Conservation (phyloP, 2,329 filamentous ascomycete species). For the Pleoardoris graminearum region DNA sequence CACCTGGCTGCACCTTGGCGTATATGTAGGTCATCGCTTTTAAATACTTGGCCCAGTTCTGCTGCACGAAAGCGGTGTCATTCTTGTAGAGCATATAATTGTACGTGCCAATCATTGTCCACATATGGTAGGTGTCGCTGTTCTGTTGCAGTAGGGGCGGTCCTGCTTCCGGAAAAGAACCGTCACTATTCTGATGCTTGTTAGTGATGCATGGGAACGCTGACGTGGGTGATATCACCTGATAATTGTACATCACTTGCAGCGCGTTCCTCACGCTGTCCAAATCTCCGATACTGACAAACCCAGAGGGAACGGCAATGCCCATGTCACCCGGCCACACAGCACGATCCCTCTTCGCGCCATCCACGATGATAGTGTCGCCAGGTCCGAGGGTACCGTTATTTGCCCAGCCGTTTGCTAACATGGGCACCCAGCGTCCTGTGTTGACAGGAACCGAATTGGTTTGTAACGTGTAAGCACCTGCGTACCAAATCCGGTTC, state of each 20-base stretch:
- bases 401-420: constrained; percentile 44
- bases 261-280: constrained; percentile 54
- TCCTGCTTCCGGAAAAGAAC: constrained; percentile 46
- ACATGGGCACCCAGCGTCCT: constrained; percentile 40
- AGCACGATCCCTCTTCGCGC: constrained; percentile 48
- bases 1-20: constrained; percentile 43
- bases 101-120: constrained; percentile 61
- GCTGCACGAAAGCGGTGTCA: constrained; percentile 53
- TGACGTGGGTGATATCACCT: constrained; percentile 15
- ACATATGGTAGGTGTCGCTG: constrained; percentile 50
- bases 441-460: constrained; percentile 47
- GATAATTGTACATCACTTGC: constrained; percentile 53
- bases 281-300: constrained; percentile 50
- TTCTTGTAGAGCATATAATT: constrained; percentile 62
- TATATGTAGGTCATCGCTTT: constrained; percentile 53
- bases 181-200: constrained; percentile 33
- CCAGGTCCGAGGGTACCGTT: constrained; percentile 44
- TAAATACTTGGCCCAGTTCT: constrained; percentile 55
- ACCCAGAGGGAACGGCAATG: constrained; percentile 51
- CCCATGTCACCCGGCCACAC: constrained; percentile 57
- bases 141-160: constrained; percentile 44
- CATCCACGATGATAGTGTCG: constrained; percentile 46
- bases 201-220: background rate
- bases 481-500: constrained; percentile 54
- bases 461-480: constrained; percentile 58